Evolutionary conservation across 371 early-diverging fungal species (phyloP).

Genomic region (Mucor circinelloides): DNA sequence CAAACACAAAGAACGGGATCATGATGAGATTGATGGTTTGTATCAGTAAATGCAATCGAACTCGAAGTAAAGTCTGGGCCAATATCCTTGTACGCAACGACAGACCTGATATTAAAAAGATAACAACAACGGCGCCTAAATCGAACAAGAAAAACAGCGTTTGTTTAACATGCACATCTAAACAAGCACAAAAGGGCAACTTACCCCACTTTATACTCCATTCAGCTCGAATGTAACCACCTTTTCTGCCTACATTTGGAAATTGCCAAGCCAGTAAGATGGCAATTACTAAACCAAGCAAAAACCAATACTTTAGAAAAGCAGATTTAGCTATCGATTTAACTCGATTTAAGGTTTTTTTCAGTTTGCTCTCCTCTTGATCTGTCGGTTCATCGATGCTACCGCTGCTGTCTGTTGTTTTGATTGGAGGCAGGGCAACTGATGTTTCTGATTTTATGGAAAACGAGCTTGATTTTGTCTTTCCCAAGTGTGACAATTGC

Average conservation of each 20-base stretch:
- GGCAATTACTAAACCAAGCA: conserved; percentile 58
- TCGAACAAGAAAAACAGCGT: neutral
- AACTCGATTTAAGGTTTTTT: neutral
- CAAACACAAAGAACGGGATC: conserved; percentile 70
- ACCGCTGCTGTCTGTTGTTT: neutral
- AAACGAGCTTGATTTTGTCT: conserved; percentile 7
- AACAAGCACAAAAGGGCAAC: neutral
- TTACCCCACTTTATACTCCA: conserved; percentile 68
- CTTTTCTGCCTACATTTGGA: conserved; percentile 59
- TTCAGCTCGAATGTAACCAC: conserved; percentile 59
- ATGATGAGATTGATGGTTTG: conserved; percentile 65
- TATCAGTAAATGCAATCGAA: conserved; percentile 66
- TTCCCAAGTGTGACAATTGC: conserved; percentile 11
- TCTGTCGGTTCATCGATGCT: neutral
- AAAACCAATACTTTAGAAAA: conserved; percentile 35
- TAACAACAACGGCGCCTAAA: conserved; percentile 60
- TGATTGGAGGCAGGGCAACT: neutral
- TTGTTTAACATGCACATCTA: neutral
- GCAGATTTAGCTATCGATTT: neutral
- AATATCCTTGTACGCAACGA: conserved; percentile 69
- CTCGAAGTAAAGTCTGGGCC: conserved; percentile 57
- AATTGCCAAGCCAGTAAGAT: conserved; percentile 59
- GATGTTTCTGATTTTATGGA: conserved; percentile 6
- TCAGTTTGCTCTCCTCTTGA: neutral
- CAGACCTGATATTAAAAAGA: conserved; percentile 75